These are phyloP conservation scores for Eucalyptus pauciflora DNA, from an alignment of 345 rosid species.

Conservation along the genomic window DNA sequence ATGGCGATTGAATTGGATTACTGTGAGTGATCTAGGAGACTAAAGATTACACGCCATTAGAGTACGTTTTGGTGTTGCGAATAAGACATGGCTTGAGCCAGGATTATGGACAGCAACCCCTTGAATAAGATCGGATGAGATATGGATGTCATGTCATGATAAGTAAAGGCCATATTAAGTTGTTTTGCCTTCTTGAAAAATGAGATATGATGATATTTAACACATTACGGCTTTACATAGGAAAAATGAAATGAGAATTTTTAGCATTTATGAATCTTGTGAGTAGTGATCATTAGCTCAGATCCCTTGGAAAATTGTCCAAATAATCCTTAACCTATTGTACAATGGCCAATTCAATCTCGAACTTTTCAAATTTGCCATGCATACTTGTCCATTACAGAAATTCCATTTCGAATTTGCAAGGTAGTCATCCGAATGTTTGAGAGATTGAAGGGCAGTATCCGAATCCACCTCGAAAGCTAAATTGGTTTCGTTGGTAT, in stretches of 20 bases:
- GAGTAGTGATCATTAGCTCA: not conserved
- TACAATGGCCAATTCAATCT: accelerated
- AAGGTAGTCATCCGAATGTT: not conserved
- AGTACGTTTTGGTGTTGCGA: not conserved
- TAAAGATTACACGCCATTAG: not conserved
- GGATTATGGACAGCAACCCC: not conserved
- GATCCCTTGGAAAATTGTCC: not conserved
- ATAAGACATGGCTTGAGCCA: not conserved
- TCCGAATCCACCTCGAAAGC: not conserved
- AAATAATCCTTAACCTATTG: not conserved
- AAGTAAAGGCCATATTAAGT: not conserved
- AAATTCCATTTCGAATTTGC: not conserved
- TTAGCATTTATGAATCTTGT: not conserved
- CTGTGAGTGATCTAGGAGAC: not conserved
- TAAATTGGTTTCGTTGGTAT: not conserved
- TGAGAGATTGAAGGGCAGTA: not conserved
- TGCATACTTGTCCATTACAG: not conserved
- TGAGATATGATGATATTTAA: not conserved
- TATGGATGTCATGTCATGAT: not conserved
- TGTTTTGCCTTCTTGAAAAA: not conserved
- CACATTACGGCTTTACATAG: not conserved
- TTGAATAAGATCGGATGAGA: not conserved
- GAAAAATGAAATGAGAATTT: not conserved
- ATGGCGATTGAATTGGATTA: not conserved
- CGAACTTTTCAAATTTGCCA: no score